A percentile compares a stretch with the other conserved stretches of the same genome.
These are phyloP conservation scores for Agapanthus africanus DNA, from an alignment of 106 monocot species.

Conservation along the genomic window DNA sequence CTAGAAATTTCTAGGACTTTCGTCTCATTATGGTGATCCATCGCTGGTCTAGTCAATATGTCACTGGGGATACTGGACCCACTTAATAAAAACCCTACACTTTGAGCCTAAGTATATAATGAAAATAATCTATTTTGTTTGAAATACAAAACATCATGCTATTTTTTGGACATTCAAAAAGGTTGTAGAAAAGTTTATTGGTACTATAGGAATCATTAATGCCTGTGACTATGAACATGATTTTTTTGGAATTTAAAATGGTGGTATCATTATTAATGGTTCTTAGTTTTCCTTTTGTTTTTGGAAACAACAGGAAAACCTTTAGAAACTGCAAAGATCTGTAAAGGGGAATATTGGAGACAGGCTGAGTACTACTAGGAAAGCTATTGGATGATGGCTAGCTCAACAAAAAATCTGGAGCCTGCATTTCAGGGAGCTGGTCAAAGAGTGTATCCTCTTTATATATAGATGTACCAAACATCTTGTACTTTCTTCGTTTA, in stretches of 20 bases:
- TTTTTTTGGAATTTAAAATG: too few relatives aligned
- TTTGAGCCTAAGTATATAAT: too few relatives aligned
- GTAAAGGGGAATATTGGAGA: neutral
- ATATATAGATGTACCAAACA: neutral
- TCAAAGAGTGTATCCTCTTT: constrained; percentile 54
- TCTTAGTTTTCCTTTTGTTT: neutral
- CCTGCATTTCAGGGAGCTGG: constrained; percentile 63
- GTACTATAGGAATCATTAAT: neutral
- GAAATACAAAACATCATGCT: neutral
- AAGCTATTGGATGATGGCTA: constrained; percentile 27
- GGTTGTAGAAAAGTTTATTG: neutral
- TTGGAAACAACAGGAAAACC: neutral
- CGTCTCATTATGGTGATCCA: too few relatives aligned
- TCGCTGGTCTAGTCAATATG: too few relatives aligned
- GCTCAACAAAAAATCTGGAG: constrained; percentile 38
- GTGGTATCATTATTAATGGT: neutral
- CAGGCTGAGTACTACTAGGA: neutral
- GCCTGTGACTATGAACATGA: too few relatives aligned
- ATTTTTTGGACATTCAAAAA: too few relatives aligned
- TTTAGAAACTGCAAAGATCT: neutral
- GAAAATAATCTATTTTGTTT: neutral
- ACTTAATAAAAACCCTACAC: too few relatives aligned
- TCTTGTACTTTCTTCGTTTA: neutral
- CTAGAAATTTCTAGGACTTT: too few relatives aligned
- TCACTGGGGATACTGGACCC: too few relatives aligned